These are phyloP conservation scores for Neurospora sp. DNA, from an alignment of 2,329 filamentous ascomycete genomes.

Conservation along the genomic window DNA sequence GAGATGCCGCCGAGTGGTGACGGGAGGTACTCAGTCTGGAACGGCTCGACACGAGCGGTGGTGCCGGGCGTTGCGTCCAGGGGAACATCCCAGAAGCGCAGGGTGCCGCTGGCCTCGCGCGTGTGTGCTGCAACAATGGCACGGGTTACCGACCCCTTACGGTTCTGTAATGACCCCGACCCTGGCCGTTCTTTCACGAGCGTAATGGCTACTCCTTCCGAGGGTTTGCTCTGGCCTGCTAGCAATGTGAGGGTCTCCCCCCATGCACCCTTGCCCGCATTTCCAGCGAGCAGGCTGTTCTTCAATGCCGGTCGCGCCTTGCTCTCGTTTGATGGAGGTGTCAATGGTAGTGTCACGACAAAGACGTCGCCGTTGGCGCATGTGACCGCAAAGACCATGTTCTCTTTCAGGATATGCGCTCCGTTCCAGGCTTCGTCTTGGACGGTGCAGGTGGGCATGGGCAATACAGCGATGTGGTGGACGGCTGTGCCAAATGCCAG, in stretches of 20 bases:
- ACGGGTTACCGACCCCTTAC: constrained; percentile 28
- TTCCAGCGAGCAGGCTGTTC: constrained; percentile 39
- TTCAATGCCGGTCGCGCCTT: constrained; percentile 46
- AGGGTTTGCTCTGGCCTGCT: constrained; percentile 41
- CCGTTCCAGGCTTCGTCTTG: constrained; percentile 40
- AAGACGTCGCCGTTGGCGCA: constrained; percentile 49
- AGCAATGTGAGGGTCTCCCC: constrained; percentile 49
- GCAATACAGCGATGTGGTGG: constrained; percentile 45
- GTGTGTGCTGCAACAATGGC: constrained; percentile 53
- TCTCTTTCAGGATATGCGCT: constrained; percentile 41
- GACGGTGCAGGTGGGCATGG: constrained; percentile 37
- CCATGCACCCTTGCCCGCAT: constrained; percentile 52
- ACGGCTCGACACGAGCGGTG: constrained; percentile 33
- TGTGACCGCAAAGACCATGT: constrained; percentile 51
- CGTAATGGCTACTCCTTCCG: constrained; percentile 47
- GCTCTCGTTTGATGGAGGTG: constrained; percentile 50
- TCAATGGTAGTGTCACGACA: constrained; percentile 49
- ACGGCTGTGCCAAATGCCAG: constrained; percentile 48
- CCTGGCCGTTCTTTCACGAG: constrained; percentile 32
- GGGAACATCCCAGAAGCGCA: constrained; percentile 50
- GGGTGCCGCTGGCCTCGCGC: constrained; percentile 46
- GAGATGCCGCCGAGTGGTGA: constrained; percentile 44
- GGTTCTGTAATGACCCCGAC: constrained; percentile 9
- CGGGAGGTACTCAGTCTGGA: constrained; percentile 51
- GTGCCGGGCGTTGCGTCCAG: constrained; percentile 33